Evolutionary conservation across 495 filamentous ascomycete species (phyloP).

Genomic region (Penicillium manginii): DNA sequence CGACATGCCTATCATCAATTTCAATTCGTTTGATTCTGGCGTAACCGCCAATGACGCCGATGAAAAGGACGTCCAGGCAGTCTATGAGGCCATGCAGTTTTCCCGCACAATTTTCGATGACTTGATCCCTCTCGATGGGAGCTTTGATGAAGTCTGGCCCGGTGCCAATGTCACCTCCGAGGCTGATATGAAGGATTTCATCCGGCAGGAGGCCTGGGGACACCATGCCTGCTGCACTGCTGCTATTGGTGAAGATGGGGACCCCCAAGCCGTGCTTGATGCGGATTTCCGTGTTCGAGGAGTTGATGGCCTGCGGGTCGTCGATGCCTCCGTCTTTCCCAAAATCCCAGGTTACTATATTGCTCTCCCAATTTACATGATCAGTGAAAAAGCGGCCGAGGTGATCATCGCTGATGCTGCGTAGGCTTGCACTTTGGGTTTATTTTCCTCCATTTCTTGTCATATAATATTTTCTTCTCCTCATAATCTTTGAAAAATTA

Average conservation of each 20-base stretch:
- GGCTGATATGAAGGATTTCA: conserved; percentile 39
- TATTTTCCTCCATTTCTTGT: not conserved
- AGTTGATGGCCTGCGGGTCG: conserved; percentile 59
- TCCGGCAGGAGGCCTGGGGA: conserved; percentile 58
- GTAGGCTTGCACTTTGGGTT: not conserved
- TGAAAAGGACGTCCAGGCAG: conserved; percentile 49
- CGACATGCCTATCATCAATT: conserved; percentile 58
- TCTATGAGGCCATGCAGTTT: conserved; percentile 51
- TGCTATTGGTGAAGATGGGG: conserved; percentile 58
- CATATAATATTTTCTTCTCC: not conserved
- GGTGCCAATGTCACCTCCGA: conserved; percentile 42
- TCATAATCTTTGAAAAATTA: not conserved
- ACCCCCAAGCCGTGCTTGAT: conserved; percentile 62
- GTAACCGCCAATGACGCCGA: conserved; percentile 36
- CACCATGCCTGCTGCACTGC: conserved; percentile 63
- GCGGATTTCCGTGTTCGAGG: conserved; percentile 60
- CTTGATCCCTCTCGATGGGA: conserved; percentile 35
- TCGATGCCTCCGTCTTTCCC: conserved; percentile 64
- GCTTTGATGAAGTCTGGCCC: conserved; percentile 53
- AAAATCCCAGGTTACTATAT: conserved; percentile 64
- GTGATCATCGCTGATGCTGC: conserved; percentile 42
- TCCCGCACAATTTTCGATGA: conserved; percentile 43
- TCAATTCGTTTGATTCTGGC: conserved; percentile 55
- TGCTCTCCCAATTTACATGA: conserved; percentile 63
- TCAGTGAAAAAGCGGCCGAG: conserved; percentile 65